Evolutionary conservation across 306 rosid genomes (phyloP).

Genomic region (Hippophae gyantsensis): DNA sequence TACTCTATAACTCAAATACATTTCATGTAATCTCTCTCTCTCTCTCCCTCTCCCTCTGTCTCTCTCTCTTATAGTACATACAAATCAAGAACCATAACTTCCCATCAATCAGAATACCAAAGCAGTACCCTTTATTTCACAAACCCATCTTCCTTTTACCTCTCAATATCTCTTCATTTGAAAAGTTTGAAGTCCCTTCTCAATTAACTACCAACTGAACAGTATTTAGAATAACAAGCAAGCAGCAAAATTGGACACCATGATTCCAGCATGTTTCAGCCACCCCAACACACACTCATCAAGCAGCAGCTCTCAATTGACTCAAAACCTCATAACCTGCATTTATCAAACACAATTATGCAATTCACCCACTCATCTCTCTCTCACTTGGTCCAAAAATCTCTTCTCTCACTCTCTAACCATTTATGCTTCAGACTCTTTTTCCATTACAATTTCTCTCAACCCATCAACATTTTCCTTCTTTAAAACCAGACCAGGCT

Average conservation of each 20-base stretch:
- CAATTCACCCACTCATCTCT: slow-evolving; percentile 41
- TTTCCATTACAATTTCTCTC: slow-evolving; percentile 56
- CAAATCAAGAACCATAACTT: slow-evolving; percentile 1
- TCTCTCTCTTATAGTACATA: neutral
- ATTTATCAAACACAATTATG: slow-evolving; percentile 59
- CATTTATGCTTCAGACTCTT: slow-evolving; percentile 33
- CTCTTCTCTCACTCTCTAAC: slow-evolving; percentile 49
- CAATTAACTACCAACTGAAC: neutral
- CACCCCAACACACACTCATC: slow-evolving; percentile 46
- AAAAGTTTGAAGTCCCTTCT: neutral
- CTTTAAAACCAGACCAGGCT: slow-evolving; percentile 35
- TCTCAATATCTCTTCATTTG: neutral
- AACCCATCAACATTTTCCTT: slow-evolving; percentile 52
- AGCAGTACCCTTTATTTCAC: neutral
- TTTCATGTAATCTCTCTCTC: neutral
- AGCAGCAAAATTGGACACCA: slow-evolving; percentile 19
- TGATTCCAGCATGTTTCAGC: slow-evolving; percentile 82
- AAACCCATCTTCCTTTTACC: neutral
- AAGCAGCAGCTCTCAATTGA: slow-evolving; percentile 36
- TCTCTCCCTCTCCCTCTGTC: neutral
- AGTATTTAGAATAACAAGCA: slow-evolving; percentile 22
- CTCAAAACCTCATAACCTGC: slow-evolving; percentile 49
- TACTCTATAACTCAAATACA: no score
- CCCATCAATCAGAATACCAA: neutral
- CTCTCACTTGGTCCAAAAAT: slow-evolving; percentile 64